Base-by-base conservation (phyloP, 257 asterid species). In the Capsicum baccatum region DNA sequence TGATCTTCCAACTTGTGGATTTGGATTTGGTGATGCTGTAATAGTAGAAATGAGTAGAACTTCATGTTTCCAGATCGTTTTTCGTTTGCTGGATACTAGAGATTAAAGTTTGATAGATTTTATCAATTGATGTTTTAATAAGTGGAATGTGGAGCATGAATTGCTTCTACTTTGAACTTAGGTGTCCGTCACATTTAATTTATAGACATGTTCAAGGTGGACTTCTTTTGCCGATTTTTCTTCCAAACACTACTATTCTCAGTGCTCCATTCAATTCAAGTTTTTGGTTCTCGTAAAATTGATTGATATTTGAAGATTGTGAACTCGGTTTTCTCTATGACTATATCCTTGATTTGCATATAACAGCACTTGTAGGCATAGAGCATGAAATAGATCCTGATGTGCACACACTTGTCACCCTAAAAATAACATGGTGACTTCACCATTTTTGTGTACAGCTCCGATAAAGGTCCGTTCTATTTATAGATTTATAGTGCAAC, bases 1-100 rank as follows among this genome's bases (percentile, higher is more conserved):
- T 81, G 98, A 94, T 83, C 62, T 93, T 84, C 97, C 99, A 59
- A 98, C 99, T 79, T 96, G 99, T 90, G 99, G 99, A 83, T 96
- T 94, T 91, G 99, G 99, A 86, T 94, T 94, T 82, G 99, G 98
- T 26, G 99, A 96, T 89, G 99, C 99, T 47, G 99, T 96, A 62
- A 91, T 96, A 85, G 74, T 95, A n/a, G 99, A 96, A 92, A 98
- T 96, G 85, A 90, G 97, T 88, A 4, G 21, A 79, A 64, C 79
- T 80, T 89, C 83, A 71, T 83, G 19, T 82, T 59, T 50, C 60
- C 37, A 14, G 3, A n/a, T 37, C 62, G 16, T 44, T 66, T 66
- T 70, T 60, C 42, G 60, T 52, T 84, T 12, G n/a, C 8, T 26
- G 81, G 48, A 52, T 76, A 48, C 44, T 76, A 26, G 47, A 7